Conservation (phyloP, 768 basidiomycete genomes). For the Myochromella boudieri region DNA sequence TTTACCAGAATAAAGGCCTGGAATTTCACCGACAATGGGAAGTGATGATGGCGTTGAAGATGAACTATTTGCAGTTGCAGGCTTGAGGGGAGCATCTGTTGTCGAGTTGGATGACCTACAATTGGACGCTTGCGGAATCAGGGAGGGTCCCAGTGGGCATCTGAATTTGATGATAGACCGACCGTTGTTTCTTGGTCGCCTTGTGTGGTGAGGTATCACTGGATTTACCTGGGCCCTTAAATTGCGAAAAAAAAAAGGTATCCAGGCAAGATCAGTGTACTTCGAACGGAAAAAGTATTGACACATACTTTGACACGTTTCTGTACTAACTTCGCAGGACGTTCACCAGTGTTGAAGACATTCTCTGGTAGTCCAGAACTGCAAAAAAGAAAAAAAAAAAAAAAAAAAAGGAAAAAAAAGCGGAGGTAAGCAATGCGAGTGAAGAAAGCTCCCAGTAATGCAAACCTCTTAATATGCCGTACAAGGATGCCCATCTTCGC, state of each 20-base stretch:
- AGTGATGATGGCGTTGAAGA: constrained; percentile 29
- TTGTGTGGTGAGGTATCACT: constrained; percentile 62
- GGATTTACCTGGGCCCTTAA: constrained; percentile 62
- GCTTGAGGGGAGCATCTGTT: constrained; percentile 36
- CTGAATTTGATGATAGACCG: constrained; percentile 37
- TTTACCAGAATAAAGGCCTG: constrained; percentile 39
- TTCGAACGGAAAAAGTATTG: constrained; percentile 1
- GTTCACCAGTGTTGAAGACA: constrained; percentile 80
- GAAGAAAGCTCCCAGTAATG: not conserved
- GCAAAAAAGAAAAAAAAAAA: constrained; percentile 1
- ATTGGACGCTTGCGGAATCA: constrained; percentile 22
- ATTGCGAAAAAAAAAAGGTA: constrained; percentile 18
- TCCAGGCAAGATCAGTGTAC: constrained; percentile 12
- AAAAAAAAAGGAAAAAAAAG: not conserved
- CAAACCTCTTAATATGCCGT: constrained; percentile 88
- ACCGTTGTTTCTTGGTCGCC: constrained; percentile 85
- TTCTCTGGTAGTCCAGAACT: constrained; percentile 80
- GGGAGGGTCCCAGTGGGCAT: constrained; percentile 25
- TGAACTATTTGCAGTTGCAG: constrained; percentile 35
- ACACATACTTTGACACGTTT: constrained; percentile 72
- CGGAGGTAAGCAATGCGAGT: not conserved
- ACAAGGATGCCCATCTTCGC: constrained; percentile 92
- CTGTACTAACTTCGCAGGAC: constrained; percentile 64
- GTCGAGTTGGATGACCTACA: constrained; percentile 47
- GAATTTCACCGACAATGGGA: constrained; percentile 30